Evolutionary conservation across 2,329 filamentous ascomycete genomes (phyloP).

Genomic region (Calonectria crousiana): DNA sequence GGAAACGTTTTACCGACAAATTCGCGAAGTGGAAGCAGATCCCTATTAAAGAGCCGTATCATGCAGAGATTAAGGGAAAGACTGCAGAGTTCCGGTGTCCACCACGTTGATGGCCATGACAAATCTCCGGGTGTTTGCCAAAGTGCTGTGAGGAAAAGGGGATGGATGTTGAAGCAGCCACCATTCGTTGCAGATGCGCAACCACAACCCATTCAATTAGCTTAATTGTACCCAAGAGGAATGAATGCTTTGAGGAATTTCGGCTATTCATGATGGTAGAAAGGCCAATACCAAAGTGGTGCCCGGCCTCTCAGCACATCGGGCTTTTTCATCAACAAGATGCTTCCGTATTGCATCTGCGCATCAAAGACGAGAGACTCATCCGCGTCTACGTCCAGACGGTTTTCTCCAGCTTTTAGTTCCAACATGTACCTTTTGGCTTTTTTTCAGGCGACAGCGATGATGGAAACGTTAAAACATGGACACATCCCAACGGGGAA

Average conservation of each 20-base stretch:
- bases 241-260: background rate
- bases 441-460: background rate
- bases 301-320: background rate
- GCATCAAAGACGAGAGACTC: background rate
- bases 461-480: constrained; percentile 1
- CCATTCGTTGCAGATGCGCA: background rate
- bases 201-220: background rate
- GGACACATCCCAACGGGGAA: background rate
- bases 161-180: background rate
- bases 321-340: background rate
- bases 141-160: background rate
- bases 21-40: background rate
- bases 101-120: background rate
- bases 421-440: background rate
- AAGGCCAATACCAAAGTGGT: background rate
- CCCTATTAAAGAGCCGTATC: background rate
- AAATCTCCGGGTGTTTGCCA: background rate
- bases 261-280: background rate
- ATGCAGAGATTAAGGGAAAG: background rate
- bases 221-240: background rate
- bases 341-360: background rate
- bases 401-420: background rate
- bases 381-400: background rate
- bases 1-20: background rate
- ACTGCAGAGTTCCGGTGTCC: background rate